Conservation (phyloP, 2,329 filamentous ascomycete genomes). For the Cadophora sp. region DNA sequence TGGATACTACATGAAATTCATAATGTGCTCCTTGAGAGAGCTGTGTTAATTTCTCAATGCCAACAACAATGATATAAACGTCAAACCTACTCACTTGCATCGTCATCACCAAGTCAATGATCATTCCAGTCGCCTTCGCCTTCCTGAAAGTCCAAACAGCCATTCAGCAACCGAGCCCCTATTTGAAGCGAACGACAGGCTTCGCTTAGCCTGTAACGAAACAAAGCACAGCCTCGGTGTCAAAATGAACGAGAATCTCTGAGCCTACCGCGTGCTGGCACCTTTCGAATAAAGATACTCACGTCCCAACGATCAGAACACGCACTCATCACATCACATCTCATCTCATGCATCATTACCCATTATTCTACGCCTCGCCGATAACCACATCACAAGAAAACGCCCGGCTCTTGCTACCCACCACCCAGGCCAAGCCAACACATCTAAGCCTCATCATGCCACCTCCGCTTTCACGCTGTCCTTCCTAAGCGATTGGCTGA, state of each 20-base stretch:
- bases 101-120: neutral
- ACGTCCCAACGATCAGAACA: too few relatives aligned
- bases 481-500: neutral
- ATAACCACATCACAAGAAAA: neutral
- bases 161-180: neutral
- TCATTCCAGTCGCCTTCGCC: neutral
- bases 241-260: too few relatives aligned
- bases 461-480: too few relatives aligned
- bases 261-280: too few relatives aligned
- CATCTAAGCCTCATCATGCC: neutral
- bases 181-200: neutral
- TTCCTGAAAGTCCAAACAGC: neutral
- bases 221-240: neutral
- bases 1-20: slow-evolving; percentile 12
- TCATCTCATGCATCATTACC: neutral
- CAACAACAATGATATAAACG: slow-evolving; percentile 12
- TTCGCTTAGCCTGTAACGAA: neutral
- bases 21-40: neutral
- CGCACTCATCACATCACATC: neutral
- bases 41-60: neutral
- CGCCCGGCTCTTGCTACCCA: neutral
- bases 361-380: neutral
- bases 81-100: neutral
- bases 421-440: neutral
- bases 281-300: too few relatives aligned